Base-by-base conservation (phyloP, 2,329 filamentous ascomycete species). In the Uncinocarpus reesii region DNA sequence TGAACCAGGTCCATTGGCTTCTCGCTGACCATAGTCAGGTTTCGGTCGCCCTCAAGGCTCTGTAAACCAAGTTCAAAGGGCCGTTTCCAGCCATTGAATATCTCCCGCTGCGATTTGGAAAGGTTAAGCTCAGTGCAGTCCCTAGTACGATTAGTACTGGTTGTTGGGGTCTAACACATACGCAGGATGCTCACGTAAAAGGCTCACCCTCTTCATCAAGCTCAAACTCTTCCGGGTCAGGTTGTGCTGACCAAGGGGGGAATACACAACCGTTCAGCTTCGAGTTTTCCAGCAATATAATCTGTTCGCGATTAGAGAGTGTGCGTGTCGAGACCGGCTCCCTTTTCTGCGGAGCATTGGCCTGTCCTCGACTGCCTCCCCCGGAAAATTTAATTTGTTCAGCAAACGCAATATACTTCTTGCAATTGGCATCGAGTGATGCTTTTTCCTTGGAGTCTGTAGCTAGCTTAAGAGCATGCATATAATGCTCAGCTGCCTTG, bases 81-180 rank as follows among this genome's bases (percentile, higher is more conserved):
- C 29, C 87, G 79, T 62, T 81, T 83, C 92, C 92, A 98, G 34
- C 80, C 83, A 43, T 78, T 76, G 58, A 96, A 88, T n/a, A 85
- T 82, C 29, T 80, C 74, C 28, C 73, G 70, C 61, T 98, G 92
- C 36, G 77, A 74, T 5, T 76, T 61, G 0, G 92, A 96, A 32
- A 98, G 73, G 20, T 80, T 76, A 44, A 93, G 78, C 8, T 78
- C 72, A 1, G 78, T 73, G 18, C 75, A 61, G 58, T 96, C 90
- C 49, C 84, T 88, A 54, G 20, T 23, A 31, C 7, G 40, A 60
- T 64, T 42, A 59, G 53, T 15, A 53, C 62, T 18, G 31, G 47
- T n/a, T 3, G 16, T 13, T 7, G 42, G 18, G 47, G 53, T 49
- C 51, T 15, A 43, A 15, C 2, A 32, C 40, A 29, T n/a, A 16